Conservation (phyloP, 441 rosid species). For the Eruca vesicaria region DNA sequence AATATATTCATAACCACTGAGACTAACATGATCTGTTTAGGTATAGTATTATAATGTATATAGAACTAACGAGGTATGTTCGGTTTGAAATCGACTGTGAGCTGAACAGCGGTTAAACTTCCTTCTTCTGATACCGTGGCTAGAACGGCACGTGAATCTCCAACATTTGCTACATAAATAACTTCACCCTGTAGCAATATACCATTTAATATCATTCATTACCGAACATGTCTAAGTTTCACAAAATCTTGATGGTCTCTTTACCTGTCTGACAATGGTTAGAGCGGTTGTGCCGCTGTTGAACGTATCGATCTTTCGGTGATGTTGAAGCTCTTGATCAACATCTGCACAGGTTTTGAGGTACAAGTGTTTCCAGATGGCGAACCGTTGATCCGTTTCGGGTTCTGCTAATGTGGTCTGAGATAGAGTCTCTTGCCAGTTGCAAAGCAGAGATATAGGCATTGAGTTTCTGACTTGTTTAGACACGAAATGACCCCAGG, state of each 20-base stretch:
- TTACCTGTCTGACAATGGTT: slow-evolving; percentile 83
- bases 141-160: slow-evolving; percentile 91
- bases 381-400: slow-evolving; percentile 37
- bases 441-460: slow-evolving; percentile 63
- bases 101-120: slow-evolving; percentile 67
- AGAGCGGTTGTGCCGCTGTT: slow-evolving; percentile 86
- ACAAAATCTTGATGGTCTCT: not conserved
- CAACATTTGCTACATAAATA: slow-evolving; percentile 72
- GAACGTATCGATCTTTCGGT: slow-evolving; percentile 65
- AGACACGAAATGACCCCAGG: slow-evolving; percentile 94
- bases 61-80: slow-evolving; percentile 70
- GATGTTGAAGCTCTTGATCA: slow-evolving; percentile 68
- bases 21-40: not conserved
- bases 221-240: not conserved
- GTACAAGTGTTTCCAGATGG: slow-evolving; percentile 78
- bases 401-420: slow-evolving; percentile 45
- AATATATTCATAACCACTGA: not conserved
- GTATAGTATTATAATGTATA: not conserved
- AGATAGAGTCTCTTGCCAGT: slow-evolving; percentile 83
- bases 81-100: slow-evolving; percentile 87
- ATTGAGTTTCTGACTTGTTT: slow-evolving; percentile 77
- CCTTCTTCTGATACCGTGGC: slow-evolving; percentile 83
- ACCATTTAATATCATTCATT: not conserved
- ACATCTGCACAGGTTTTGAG: slow-evolving; percentile 70
- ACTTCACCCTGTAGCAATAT: slow-evolving; percentile 57